A percentile compares a stretch with the other conserved stretches of the same genome.
Conservation (phyloP, 495 filamentous ascomycete genomes). For the Neurospora sp. region DNA sequence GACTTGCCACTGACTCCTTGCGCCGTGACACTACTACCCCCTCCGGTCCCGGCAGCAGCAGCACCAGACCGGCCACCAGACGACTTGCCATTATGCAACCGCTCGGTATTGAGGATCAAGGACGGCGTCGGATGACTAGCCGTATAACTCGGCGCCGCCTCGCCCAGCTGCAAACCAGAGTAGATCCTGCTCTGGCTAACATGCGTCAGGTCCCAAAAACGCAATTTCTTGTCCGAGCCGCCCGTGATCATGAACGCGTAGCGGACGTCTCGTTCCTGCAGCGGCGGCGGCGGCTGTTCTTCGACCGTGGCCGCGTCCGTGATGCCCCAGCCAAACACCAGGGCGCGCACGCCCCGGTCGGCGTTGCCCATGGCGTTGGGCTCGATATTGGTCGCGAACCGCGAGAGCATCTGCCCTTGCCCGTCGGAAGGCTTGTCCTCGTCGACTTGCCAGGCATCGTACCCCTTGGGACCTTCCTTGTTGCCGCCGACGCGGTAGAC, state of each 20-base stretch:
- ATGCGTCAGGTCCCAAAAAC: conserved; percentile 80
- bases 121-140: conserved; percentile 55
- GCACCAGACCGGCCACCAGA: conserved; percentile 25
- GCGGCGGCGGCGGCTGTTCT: conserved; percentile 26
- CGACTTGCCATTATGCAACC: conserved; percentile 37
- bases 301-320: conserved; percentile 22
- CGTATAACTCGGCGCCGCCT: conserved; percentile 63
- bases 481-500: conserved; percentile 61
- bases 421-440: conserved; percentile 71
- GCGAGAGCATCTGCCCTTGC: conserved; percentile 54
- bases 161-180: conserved; percentile 65
- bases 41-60: conserved; percentile 22
- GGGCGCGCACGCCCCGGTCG: conserved; percentile 51
- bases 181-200: conserved; percentile 66
- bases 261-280: conserved; percentile 37
- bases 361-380: conserved; percentile 35
- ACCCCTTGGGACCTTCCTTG: conserved; percentile 51
- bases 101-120: conserved; percentile 64
- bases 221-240: conserved; percentile 80
- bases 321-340: conserved; percentile 42
- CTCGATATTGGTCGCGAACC: conserved; percentile 68
- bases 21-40: not conserved
- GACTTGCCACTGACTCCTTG: conserved; percentile 27
- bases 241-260: conserved; percentile 71
- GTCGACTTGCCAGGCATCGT: conserved; percentile 83